phyloP scores from a whole-genome alignment of 2,329 filamentous ascomycete genomes.

The Xylaria digitata region DNA sequence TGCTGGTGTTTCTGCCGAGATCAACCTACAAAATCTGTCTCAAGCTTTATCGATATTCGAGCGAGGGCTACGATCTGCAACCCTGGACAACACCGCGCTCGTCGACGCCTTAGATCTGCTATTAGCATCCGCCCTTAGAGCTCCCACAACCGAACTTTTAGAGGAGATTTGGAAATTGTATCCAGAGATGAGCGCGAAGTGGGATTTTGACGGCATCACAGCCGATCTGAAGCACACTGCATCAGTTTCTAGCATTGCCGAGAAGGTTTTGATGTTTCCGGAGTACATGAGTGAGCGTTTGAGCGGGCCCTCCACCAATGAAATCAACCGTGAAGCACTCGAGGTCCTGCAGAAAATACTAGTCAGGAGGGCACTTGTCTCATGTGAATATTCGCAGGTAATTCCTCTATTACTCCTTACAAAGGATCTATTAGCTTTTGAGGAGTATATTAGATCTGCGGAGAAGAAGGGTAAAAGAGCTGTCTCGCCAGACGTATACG shows the following conservation, averaged over 20 bases:
- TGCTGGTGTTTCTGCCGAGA: slow-evolving; percentile 56
- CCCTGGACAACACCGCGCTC: slow-evolving; percentile 46
- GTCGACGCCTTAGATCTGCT: slow-evolving; percentile 58
- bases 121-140: slow-evolving; percentile 55
- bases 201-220: slow-evolving; percentile 46
- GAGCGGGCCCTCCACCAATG: slow-evolving; percentile 21
- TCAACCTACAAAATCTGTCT: slow-evolving; percentile 54
- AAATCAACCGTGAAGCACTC: slow-evolving; percentile 35
- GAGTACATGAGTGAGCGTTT: slow-evolving; percentile 25
- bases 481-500: slow-evolving; percentile 58
- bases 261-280: slow-evolving; percentile 43
- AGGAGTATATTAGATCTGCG: slow-evolving; percentile 56
- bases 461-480: slow-evolving; percentile 46
- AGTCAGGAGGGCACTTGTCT: slow-evolving; percentile 46
- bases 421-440: slow-evolving; percentile 55
- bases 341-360: slow-evolving; percentile 46
- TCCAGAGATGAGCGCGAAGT: slow-evolving; percentile 43
- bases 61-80: slow-evolving; percentile 49
- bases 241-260: slow-evolving; percentile 44
- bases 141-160: slow-evolving; percentile 37
- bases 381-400: slow-evolving; percentile 45
- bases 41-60: slow-evolving; percentile 57
- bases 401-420: slow-evolving; percentile 56
- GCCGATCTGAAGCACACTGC: slow-evolving; percentile 42
- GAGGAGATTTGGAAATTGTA: slow-evolving; percentile 44